phyloP scores from a whole-genome alignment of 1,139 yeast species.

The Debaryomyces singareniensis region DNA sequence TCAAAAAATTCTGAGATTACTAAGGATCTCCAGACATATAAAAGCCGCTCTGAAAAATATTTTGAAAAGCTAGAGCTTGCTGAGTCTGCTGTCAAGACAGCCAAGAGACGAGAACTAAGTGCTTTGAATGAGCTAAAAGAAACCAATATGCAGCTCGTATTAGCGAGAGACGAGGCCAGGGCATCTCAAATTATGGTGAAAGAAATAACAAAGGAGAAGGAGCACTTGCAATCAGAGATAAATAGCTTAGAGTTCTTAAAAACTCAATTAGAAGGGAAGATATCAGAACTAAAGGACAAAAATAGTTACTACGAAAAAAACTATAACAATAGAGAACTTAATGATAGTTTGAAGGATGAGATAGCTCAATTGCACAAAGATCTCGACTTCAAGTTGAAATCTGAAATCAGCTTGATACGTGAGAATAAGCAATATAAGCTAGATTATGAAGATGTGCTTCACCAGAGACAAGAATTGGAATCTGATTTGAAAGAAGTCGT shows the following conservation, averaged over 20 bases:
- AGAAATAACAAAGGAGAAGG: constrained; percentile 48
- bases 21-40: constrained; percentile 55
- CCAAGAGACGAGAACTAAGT: constrained; percentile 55
- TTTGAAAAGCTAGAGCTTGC: constrained; percentile 70
- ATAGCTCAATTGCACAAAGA: constrained; percentile 54
- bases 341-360: constrained; percentile 49
- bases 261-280: constrained; percentile 41
- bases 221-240: constrained; percentile 50
- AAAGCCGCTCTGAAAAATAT: constrained; percentile 70
- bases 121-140: constrained; percentile 54
- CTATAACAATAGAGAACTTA: constrained; percentile 35
- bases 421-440: constrained; percentile 56
- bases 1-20: constrained; percentile 48
- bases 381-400: constrained; percentile 49
- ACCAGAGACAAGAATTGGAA: constrained; percentile 44
- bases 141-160: constrained; percentile 43
- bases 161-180: constrained; percentile 54
- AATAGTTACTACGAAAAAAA: constrained; percentile 47
- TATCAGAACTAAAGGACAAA: constrained; percentile 42
- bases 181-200: constrained; percentile 53
- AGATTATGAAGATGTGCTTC: constrained; percentile 51
- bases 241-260: constrained; percentile 56
- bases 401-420: constrained; percentile 60
- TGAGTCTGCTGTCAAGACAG: constrained; percentile 63
- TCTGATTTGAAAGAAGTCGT: constrained; percentile 45